Conservation (phyloP, 2,329 filamentous ascomycete genomes). For the Mycosphaerelloides madeirae region DNA sequence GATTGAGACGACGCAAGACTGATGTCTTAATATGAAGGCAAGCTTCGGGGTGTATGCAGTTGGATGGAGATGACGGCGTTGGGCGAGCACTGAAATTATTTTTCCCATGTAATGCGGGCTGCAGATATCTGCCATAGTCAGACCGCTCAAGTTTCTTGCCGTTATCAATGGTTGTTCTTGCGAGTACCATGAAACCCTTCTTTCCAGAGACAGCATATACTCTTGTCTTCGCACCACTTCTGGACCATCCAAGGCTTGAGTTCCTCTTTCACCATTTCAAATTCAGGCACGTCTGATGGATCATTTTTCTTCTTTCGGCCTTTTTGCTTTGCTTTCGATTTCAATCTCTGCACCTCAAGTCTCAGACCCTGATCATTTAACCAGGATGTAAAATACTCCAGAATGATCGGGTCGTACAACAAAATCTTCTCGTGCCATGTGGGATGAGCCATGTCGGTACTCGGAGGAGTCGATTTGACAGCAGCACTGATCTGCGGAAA, state of each 20-base stretch:
- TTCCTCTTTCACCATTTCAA: conserved; percentile 24
- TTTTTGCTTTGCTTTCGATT: conserved; percentile 13
- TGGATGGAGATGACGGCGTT: too few species aligned
- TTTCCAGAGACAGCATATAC: conserved; percentile 76
- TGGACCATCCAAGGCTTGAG: conserved; percentile 60
- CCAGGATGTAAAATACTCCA: conserved; percentile 82
- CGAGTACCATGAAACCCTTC: conserved; percentile 41
- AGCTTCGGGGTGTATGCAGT: too few species aligned
- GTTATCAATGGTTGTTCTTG: conserved; percentile 26
- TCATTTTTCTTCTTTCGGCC: conserved; percentile 43
- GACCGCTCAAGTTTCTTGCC: too few species aligned
- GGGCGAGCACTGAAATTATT: too few species aligned
- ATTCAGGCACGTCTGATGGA: conserved; percentile 9
- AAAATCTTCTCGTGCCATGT: conserved; percentile 92
- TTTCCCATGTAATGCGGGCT: too few species aligned
- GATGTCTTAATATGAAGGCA: too few species aligned
- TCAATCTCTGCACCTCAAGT: conserved; percentile 15
- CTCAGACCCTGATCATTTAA: conserved; percentile 53
- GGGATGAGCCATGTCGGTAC: conserved; percentile 39
- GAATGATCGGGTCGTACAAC: conserved; percentile 82
- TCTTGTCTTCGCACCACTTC: conserved; percentile 83
- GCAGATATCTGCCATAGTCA: too few species aligned
- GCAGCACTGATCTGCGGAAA: conserved; percentile 46
- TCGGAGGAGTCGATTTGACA: conserved; percentile 42
- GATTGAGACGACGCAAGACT: too few species aligned